Base-by-base conservation (phyloP, 805 yeast species). In the Kregervanrija delftensis region DNA sequence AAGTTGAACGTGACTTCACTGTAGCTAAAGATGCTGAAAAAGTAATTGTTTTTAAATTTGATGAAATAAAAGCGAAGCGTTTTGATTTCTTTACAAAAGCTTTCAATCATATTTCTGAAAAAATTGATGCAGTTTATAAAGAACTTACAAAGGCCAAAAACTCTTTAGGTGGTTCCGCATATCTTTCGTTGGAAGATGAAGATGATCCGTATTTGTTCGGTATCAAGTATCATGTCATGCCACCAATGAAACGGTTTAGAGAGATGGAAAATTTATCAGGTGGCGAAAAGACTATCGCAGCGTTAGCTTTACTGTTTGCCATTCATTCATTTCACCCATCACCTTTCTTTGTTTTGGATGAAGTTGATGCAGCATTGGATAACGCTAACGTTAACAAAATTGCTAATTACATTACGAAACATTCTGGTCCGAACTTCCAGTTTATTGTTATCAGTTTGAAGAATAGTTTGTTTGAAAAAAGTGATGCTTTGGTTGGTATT, bases 351-450 rank as follows among this genome's bases (percentile, higher is more conserved):
- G 96, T 93, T 0, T 68, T 93, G 37, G 99, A 93, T 62, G 99
- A 93, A 65, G 89, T 93, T n/a, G 99, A 93, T 66, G 98, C 99
- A 0, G 98, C 98, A 0, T 73, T 93, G 47, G 99, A 93, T 64
- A 82, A 86, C 48, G 79, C 87, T 17, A 93, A 93, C 57, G 96
- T 93, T 17, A 78, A 77, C 43, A 79, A 79, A 56, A 81, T 93
- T 46, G 96, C 96, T n/a, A 80, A 79, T 47, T 93, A 90, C 59
- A 87, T 93, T 48, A 74, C 74, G 41, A 76, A 74, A 48, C 81
- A 84, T 54, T 81, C 91, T 2, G 83, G 87, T 22, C 84, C 88
- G 2, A 73, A 77, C 37, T 79, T 87, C 61, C 99, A 93, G 59
- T 88, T 91, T 56, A 88, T 93, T 61, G 96, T 93, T 38, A 93